Conservation (phyloP, 495 filamentous ascomycete species). For the Neurospora sp. region DNA sequence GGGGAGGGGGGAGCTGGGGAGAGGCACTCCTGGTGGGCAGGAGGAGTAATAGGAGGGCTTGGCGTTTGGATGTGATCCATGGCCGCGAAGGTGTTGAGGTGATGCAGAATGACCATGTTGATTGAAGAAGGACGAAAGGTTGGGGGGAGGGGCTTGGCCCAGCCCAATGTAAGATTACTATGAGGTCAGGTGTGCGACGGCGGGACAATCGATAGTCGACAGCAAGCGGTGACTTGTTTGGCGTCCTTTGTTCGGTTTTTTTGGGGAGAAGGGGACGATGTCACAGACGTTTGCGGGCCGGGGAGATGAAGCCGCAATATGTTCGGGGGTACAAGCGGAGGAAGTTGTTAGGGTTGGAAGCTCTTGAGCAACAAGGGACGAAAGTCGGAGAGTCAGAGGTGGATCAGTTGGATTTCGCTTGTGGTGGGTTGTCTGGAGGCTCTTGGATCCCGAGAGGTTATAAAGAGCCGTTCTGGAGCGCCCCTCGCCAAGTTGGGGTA, state of each 20-base stretch:
- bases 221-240: not conserved
- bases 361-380: constrained; percentile 1
- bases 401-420: not conserved
- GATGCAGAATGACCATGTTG: not conserved
- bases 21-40: not conserved
- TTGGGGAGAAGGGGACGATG: not conserved
- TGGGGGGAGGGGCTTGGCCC: constrained; percentile 8
- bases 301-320: not conserved
- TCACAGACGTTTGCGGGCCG: not conserved
- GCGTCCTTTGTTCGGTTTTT: not conserved
- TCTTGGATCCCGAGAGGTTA: not conserved
- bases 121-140: constrained; percentile 7
- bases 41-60: not conserved
- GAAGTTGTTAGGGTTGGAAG: not conserved
- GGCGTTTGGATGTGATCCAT: not conserved
- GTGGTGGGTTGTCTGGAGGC: not conserved
- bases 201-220: not conserved
- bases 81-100: not conserved
- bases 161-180: constrained; percentile 5
- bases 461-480: not conserved
- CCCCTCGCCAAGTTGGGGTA: not conserved
- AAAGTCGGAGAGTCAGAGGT: constrained; percentile 3
- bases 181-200: constrained; percentile 19
- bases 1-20: not conserved
- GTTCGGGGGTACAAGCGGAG: not conserved